Conservation (phyloP, 2,329 filamentous ascomycete species). For the Bipolaris victoriae region DNA sequence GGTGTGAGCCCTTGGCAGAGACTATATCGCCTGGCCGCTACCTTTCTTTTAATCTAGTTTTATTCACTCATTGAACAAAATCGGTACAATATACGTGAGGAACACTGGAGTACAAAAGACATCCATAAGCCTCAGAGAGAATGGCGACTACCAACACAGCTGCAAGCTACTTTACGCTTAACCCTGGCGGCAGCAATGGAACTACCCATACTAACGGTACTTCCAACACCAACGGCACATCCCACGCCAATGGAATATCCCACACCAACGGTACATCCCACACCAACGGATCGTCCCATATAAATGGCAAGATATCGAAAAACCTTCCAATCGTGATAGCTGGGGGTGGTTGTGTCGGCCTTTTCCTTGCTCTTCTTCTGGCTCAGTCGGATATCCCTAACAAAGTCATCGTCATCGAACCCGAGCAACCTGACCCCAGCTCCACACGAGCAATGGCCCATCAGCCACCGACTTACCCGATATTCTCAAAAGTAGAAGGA, state of each 20-base stretch:
- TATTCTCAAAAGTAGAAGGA: conserved; percentile 45
- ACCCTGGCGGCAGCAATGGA: background rate
- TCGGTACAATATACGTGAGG: background rate
- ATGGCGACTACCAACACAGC: conserved; percentile 8
- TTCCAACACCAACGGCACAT: background rate
- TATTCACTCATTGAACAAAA: background rate
- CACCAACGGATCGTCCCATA: background rate
- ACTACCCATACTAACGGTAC: background rate
- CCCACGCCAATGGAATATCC: background rate
- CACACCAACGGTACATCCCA: background rate
- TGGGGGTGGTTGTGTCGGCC: conserved; percentile 51
- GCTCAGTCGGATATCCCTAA: conserved; percentile 42
- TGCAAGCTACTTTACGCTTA: background rate
- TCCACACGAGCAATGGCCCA: conserved; percentile 53
- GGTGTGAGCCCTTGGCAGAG: background rate
- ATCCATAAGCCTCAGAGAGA: background rate
- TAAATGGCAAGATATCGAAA: background rate
- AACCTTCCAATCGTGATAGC: conserved; percentile 45
- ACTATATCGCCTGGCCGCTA: background rate
- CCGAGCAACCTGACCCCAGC: conserved; percentile 27
- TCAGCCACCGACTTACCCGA: conserved; percentile 50
- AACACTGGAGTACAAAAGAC: background rate
- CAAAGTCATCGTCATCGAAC: conserved; percentile 44
- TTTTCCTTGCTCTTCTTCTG: conserved; percentile 51
- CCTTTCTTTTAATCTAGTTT: background rate